phyloP scores from a whole-genome alignment of 139 green algal genomes.

The Haematococcus lacustris region DNA sequence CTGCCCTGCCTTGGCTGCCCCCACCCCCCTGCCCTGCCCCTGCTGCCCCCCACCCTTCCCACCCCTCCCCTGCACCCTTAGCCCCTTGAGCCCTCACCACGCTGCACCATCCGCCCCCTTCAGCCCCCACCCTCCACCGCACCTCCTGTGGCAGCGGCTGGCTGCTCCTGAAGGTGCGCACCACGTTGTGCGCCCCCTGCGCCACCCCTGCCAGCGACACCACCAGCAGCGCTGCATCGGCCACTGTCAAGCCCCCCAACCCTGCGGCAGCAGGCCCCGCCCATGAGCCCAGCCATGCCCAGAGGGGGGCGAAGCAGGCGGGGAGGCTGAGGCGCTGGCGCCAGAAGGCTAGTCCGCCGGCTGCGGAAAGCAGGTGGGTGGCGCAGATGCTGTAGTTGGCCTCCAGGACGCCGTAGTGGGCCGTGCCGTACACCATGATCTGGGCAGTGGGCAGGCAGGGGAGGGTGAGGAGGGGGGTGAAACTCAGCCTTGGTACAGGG shows the following conservation, averaged over 20 bases:
- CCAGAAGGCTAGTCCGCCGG: not conserved
- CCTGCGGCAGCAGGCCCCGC: not conserved
- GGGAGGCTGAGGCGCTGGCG: not conserved
- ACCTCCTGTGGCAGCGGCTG: not conserved
- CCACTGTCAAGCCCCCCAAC: not conserved
- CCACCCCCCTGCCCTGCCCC: not conserved
- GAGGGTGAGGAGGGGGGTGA: too few species aligned
- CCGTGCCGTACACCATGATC: slow-evolving; percentile 74
- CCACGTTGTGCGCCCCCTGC: slow-evolving; percentile 3
- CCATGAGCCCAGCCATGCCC: not conserved
- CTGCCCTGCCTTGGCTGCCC: not conserved
- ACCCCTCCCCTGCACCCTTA: not conserved
- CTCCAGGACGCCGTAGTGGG: slow-evolving; percentile 5
- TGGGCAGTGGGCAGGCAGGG: too few species aligned
- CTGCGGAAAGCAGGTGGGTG: slow-evolving; percentile 1
- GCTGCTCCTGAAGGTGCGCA: not conserved
- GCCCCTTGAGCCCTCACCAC: not conserved
- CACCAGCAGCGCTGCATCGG: slow-evolving; percentile 1
- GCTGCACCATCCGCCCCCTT: not conserved
- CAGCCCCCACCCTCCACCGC: not conserved
- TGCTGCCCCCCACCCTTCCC: not conserved
- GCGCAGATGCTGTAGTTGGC: slow-evolving; percentile 21
- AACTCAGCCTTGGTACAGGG: too few species aligned
- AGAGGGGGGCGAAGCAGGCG: not conserved
- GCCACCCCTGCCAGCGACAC: slow-evolving; percentile 3